A percentile compares a stretch with the other conserved stretches of the same genome.
These are phyloP conservation scores for Goffeauzyma gilvescens DNA, from an alignment of 768 basidiomycete species.

Conservation along the genomic window DNA sequence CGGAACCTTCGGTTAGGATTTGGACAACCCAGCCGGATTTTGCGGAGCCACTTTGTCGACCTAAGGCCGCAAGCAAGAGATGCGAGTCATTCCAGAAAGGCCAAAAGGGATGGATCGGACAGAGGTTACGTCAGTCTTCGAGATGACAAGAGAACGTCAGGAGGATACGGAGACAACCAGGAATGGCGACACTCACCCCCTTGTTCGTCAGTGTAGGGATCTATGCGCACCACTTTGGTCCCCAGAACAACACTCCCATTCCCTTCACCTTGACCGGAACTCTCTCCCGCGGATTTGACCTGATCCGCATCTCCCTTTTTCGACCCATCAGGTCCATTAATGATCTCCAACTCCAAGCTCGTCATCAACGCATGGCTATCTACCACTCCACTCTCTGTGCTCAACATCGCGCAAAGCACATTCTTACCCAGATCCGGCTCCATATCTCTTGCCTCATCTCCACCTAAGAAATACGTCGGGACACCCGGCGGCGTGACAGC, in stretches of 20 bases:
- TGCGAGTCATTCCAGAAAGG: no score
- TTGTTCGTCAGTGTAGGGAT: constrained; percentile 49
- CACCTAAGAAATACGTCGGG: constrained; percentile 50
- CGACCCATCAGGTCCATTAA: constrained; percentile 10
- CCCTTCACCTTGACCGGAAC: constrained; percentile 10
- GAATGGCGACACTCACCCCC: constrained; percentile 63
- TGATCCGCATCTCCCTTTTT: constrained; percentile 39
- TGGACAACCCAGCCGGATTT: constrained; percentile 12
- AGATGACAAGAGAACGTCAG: no score
- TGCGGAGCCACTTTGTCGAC: no score
- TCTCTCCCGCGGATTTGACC: constrained; percentile 34
- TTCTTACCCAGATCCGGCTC: constrained; percentile 64
- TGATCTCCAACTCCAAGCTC: constrained; percentile 61
- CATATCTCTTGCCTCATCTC: constrained; percentile 47
- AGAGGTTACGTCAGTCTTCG: no score
- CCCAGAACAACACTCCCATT: constrained; percentile 44
- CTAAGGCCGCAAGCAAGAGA: no score
- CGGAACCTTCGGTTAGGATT: constrained; percentile 10
- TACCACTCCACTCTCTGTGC: constrained; percentile 73
- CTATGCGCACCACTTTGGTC: constrained; percentile 69
- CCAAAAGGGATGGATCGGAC: no score
- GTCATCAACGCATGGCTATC: constrained; percentile 72
- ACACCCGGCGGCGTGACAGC: constrained; percentile 38
- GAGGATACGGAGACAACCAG: no score
- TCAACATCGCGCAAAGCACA: constrained; percentile 57